phyloP scores from a whole-genome alignment of 73 alveolate species.

The Tetrahymena malaccensis region DNA sequence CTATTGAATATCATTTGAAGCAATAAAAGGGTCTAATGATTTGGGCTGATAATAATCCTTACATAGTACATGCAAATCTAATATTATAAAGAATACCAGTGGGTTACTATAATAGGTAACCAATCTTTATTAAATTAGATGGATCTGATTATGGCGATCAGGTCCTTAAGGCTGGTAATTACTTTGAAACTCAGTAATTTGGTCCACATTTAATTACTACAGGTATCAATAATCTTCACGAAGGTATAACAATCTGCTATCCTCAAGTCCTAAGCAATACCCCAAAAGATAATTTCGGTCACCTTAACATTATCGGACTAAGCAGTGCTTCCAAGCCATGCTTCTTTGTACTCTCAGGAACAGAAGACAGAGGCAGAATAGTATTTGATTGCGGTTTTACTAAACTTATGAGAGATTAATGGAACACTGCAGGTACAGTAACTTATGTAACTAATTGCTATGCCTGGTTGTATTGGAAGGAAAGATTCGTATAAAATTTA shows the following conservation, averaged over 20 bases:
- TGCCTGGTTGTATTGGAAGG: conserved; percentile 24
- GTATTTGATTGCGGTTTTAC: conserved; percentile 39
- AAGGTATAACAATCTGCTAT: conserved; percentile 6
- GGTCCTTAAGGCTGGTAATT: conserved; percentile 30
- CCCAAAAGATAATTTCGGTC: conserved; percentile 1
- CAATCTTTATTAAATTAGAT: not conserved
- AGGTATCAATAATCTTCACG: conserved; percentile 34
- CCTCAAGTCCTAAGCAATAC: not conserved
- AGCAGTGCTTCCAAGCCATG: not conserved
- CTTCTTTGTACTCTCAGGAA: not conserved
- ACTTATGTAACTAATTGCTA: conserved; percentile 38
- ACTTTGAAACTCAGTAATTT: not conserved
- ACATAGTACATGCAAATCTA: conserved; percentile 23
- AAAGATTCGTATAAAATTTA: not conserved
- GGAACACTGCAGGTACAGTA: conserved; percentile 44
- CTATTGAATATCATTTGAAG: not conserved
- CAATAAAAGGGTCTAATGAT: conserved; percentile 21
- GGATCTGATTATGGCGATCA: not conserved
- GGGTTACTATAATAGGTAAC: conserved; percentile 11
- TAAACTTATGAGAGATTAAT: not conserved
- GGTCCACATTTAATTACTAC: conserved; percentile 34
- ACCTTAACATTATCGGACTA: conserved; percentile 9
- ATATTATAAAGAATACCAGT: not conserved
- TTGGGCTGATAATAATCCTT: conserved; percentile 43
- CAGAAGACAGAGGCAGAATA: conserved; percentile 24